Percentiles rank a stretch among this genome's conserved stretches.
These are phyloP conservation scores for Rhinocladiella similis DNA, from an alignment of 2,329 filamentous ascomycete genomes.

Conservation along the genomic window DNA sequence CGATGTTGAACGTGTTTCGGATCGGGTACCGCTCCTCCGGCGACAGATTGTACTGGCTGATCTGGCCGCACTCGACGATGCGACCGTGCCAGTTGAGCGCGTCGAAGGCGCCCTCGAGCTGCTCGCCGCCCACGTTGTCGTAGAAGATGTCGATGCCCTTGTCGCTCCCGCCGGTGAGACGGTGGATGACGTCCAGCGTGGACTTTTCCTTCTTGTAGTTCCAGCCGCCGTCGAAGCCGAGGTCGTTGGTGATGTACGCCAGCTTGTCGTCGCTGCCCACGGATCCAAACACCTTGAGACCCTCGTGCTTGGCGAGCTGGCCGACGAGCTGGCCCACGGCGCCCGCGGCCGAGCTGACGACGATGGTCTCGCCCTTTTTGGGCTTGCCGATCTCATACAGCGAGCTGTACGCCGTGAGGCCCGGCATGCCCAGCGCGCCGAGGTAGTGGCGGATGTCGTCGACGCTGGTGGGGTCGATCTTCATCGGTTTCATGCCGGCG, in stretches of 20 bases:
- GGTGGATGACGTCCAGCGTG: constrained; percentile 64
- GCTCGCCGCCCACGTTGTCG: constrained; percentile 75
- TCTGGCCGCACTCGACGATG: constrained; percentile 42
- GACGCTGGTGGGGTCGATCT: constrained; percentile 11
- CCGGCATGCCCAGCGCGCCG: constrained; percentile 76
- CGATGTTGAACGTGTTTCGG: constrained; percentile 63
- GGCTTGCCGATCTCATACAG: constrained; percentile 75
- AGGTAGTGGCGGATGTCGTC: constrained; percentile 60
- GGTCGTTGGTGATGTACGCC: constrained; percentile 68
- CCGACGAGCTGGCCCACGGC: constrained; percentile 82
- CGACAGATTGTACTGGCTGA: constrained; percentile 72
- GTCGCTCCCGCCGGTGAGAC: constrained; percentile 60
- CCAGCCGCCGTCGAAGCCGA: constrained; percentile 72
- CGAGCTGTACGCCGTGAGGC: constrained; percentile 71
- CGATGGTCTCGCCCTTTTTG: constrained; percentile 77
- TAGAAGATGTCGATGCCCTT: constrained; percentile 82
- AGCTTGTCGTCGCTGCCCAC: constrained; percentile 80
- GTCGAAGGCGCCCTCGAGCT: constrained; percentile 56
- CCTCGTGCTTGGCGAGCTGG: constrained; percentile 79
- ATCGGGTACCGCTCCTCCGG: constrained; percentile 62
- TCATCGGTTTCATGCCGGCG: constrained; percentile 2
- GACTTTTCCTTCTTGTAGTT: constrained; percentile 82
- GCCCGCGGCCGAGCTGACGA: constrained; percentile 76
- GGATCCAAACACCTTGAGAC: constrained; percentile 74
- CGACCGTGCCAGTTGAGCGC: constrained; percentile 64